Percentiles rank a stretch among this genome's conserved stretches.
These are phyloP conservation scores for Tubosaeta sp. DNA, from an alignment of 768 basidiomycete genomes.

Conservation along the genomic window DNA sequence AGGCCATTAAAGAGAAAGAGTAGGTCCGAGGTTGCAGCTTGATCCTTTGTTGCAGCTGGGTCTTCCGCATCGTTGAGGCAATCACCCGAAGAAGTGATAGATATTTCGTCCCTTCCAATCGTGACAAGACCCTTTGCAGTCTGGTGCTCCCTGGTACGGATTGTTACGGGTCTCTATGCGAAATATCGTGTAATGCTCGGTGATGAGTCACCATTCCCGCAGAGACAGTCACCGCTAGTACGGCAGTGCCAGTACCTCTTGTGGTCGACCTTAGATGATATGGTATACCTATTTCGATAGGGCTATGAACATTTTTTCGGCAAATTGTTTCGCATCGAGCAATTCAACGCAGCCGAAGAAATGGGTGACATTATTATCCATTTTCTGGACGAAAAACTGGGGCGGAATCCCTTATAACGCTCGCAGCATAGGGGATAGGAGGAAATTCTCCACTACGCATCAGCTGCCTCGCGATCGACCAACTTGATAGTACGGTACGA, in stretches of 20 bases:
- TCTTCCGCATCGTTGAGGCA: background rate
- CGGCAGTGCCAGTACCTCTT: slow-evolving; percentile 2
- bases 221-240: background rate
- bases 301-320: background rate
- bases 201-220: background rate
- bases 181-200: background rate
- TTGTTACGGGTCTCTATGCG: background rate
- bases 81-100: background rate
- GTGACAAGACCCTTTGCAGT: background rate
- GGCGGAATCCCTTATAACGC: background rate
- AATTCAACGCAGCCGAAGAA: background rate
- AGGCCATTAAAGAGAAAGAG: background rate
- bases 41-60: background rate
- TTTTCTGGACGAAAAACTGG: slow-evolving; percentile 1
- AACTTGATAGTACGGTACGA: slow-evolving; percentile 21
- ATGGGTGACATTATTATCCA: background rate
- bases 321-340: background rate
- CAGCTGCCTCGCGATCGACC: slow-evolving; percentile 17
- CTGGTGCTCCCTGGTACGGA: background rate
- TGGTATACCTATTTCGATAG: background rate
- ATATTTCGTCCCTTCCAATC: slow-evolving; percentile 2
- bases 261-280: background rate
- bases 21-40: background rate
- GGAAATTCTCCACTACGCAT: slow-evolving; percentile 24
- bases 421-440: slow-evolving; percentile 1